These are phyloP conservation scores for Suillus weaverae DNA, from an alignment of 768 basidiomycete species.

Conservation along the genomic window DNA sequence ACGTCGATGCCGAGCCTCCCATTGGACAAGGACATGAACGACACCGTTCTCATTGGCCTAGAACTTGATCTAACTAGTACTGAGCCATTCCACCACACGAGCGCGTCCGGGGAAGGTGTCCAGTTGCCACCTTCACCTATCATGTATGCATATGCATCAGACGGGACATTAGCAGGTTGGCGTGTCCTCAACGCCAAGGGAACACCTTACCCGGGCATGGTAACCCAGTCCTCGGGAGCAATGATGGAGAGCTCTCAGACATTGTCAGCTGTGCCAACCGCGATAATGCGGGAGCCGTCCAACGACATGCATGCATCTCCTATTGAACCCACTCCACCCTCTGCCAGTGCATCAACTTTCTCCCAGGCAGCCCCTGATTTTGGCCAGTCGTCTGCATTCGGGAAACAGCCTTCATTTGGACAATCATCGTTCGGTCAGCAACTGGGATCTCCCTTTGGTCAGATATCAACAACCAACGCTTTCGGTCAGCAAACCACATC, in stretches of 20 bases:
- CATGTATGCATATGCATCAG: slow-evolving; percentile 74
- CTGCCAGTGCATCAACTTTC: slow-evolving; percentile 17
- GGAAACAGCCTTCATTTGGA: slow-evolving; percentile 15
- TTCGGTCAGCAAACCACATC: slow-evolving; percentile 24
- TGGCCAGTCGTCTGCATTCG: slow-evolving; percentile 33
- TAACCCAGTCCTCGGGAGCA: slow-evolving; percentile 20
- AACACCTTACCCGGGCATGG: slow-evolving; percentile 57
- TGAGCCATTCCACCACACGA: slow-evolving; percentile 37
- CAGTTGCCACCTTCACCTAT: slow-evolving; percentile 56
- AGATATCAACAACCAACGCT: slow-evolving; percentile 22
- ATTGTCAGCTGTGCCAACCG: slow-evolving; percentile 21
- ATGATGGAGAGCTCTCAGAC: slow-evolving; percentile 33
- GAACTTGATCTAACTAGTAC: slow-evolving; percentile 64
- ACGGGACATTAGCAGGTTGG: slow-evolving; percentile 79
- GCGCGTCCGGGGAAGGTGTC: slow-evolving; percentile 41
- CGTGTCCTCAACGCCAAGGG: slow-evolving; percentile 58
- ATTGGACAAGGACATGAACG: slow-evolving; percentile 65
- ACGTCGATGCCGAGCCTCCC: slow-evolving; percentile 60
- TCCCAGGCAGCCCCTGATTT: slow-evolving; percentile 29
- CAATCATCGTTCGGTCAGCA: slow-evolving; percentile 31
- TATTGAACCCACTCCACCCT: slow-evolving; percentile 19
- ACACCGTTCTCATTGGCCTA: slow-evolving; percentile 66
- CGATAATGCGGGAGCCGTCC: slow-evolving; percentile 29
- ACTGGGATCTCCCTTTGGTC: slow-evolving; percentile 36
- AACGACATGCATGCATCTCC: slow-evolving; percentile 33